Conservation (phyloP, 805 yeast species). For the Wickerhamiella kurtzmanii region DNA sequence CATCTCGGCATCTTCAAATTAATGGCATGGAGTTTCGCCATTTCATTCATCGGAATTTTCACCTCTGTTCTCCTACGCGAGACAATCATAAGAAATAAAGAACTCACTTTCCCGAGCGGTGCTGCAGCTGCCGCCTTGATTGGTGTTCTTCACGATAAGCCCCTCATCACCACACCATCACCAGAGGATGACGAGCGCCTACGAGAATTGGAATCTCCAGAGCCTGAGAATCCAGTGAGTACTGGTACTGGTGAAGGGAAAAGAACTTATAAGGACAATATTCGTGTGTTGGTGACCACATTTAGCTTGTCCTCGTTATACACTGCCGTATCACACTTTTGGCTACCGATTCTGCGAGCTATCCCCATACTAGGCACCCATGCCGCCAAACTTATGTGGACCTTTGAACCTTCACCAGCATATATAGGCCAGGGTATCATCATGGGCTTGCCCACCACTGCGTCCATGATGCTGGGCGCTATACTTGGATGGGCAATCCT, state of each 20-base stretch:
- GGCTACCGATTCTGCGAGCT: slow-evolving; percentile 43
- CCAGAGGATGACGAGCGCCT: slow-evolving; percentile 4
- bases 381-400: slow-evolving; percentile 65
- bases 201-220: slow-evolving; percentile 1
- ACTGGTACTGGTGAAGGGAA: background rate
- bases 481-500: slow-evolving; percentile 82
- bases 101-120: slow-evolving; percentile 87
- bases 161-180: slow-evolving; percentile 8
- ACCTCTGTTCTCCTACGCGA: slow-evolving; percentile 80
- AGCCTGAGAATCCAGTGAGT: background rate
- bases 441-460: slow-evolving; percentile 87
- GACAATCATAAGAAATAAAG: slow-evolving; percentile 78
- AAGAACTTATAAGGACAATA: slow-evolving; percentile 34
- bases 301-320: slow-evolving; percentile 58
- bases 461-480: slow-evolving; percentile 84
- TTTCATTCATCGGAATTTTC: slow-evolving; percentile 90
- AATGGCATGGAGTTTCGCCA: slow-evolving; percentile 68
- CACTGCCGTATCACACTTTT: slow-evolving; percentile 51
- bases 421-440: slow-evolving; percentile 95
- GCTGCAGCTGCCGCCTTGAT: slow-evolving; percentile 91
- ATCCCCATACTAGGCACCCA: slow-evolving; percentile 64
- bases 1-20: slow-evolving; percentile 38
- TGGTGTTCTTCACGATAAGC: slow-evolving; percentile 67
- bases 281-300: slow-evolving; percentile 44
- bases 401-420: slow-evolving; percentile 92